Evolutionary conservation across 2,329 filamentous ascomycete genomes (phyloP), one percentile per base, ranked within the genome.

Genomic region (Penicillium corylophilum): DNA sequence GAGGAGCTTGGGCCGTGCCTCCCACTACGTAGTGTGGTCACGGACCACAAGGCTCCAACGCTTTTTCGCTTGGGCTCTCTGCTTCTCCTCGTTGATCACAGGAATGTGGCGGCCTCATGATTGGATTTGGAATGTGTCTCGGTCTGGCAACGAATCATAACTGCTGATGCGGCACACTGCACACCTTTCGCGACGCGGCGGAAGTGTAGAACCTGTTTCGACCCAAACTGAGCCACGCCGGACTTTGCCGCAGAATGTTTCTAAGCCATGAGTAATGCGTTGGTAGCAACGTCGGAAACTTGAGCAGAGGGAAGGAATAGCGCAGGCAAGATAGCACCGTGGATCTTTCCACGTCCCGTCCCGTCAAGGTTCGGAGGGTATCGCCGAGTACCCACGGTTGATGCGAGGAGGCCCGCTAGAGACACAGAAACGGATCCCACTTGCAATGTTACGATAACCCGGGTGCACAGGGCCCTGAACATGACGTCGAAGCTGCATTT

Each of bases 291-390:
- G 38, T 40, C 23, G 38, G 13, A 12, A 6, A 20, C 13, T 18
- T 18, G 36, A 18, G 36, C 16, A 24, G 9, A 6, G 18, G 13
- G 49, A 38, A 26, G 31, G n/a, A n/a, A n/a, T n/a, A n/a, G n/a
- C n/a, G n/a, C n/a, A n/a, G n/a, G n/a, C 24, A 46, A 20, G 26
- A 44, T 44, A 28, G 41, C 41, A 44, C 33, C 57, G 53, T 57
- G 55, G 53, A 56, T 60, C 55, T 51, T 39, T 38, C 48, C 38
- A 63, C 67, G 68, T 66, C 61, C 68, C 68, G 68, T 67, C 64
- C 68, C 68, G 68, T 70, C 64, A 70, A 71, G 65, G 68, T 70
- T 70, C 61, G 63, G 63, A 63, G 55, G 56, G 59, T 61, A 62
- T 65, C 63, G 57, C 56, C 55, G 55, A 63, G 46, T 54, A 64